phyloP scores from a whole-genome alignment of 2,329 filamentous ascomycete species.

The Diaporthe sp. region DNA sequence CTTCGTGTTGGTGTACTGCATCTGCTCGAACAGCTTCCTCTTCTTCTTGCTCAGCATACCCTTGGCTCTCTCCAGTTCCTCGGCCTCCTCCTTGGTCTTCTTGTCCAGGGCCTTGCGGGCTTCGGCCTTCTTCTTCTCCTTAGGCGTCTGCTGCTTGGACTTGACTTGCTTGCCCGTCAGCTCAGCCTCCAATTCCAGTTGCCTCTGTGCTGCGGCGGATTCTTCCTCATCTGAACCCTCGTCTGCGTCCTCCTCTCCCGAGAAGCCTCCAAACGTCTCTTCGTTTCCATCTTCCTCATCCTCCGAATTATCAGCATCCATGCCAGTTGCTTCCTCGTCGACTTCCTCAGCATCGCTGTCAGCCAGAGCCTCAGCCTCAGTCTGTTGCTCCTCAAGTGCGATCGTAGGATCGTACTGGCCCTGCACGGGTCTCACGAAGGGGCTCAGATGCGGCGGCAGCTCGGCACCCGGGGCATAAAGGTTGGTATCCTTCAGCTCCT shows the following conservation, averaged over 20 bases:
- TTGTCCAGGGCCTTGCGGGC: constrained; percentile 77
- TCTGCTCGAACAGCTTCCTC: constrained; percentile 96
- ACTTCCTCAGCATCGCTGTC: constrained; percentile 62
- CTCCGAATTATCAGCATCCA: constrained; percentile 63
- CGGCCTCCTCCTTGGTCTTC: constrained; percentile 81
- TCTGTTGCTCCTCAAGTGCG: constrained; percentile 87
- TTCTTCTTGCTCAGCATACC: constrained; percentile 99
- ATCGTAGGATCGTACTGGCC: constrained; percentile 93
- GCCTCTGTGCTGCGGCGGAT: constrained; percentile 76
- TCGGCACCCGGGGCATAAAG: constrained; percentile 90
- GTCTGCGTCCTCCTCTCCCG: constrained; percentile 60
- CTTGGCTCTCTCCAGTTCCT: constrained; percentile 92
- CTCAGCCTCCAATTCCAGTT: constrained; percentile 93
- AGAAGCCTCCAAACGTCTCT: constrained; percentile 63
- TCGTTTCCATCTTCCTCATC: constrained; percentile 60
- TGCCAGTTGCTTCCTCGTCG: constrained; percentile 61
- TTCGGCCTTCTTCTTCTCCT: constrained; percentile 75
- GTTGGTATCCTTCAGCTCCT: constrained; percentile 87
- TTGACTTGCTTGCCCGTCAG: constrained; percentile 76
- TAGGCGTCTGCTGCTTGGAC: constrained; percentile 63
- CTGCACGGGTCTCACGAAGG: constrained; percentile 89
- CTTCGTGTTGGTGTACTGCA: constrained; percentile 95
- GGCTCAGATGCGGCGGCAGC: constrained; percentile 93
- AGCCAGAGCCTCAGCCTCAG: constrained; percentile 83
- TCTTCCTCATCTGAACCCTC: constrained; percentile 64